These are phyloP conservation scores for Stentor coeruleus DNA, from an alignment of 73 alveolate genomes.

Conservation along the genomic window DNA sequence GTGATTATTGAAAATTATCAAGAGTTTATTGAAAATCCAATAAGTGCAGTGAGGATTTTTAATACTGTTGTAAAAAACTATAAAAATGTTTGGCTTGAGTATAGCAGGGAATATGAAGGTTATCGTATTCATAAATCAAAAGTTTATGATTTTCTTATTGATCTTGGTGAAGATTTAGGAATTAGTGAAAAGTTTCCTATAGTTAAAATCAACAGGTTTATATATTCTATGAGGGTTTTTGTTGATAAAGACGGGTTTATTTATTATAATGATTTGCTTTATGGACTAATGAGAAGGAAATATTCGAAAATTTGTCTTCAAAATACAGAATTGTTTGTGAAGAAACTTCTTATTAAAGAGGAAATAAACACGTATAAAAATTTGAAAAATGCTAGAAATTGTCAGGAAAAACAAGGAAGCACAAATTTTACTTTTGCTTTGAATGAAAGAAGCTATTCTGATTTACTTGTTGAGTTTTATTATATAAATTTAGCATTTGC, in stretches of 20 bases:
- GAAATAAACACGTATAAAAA: constrained; percentile 20
- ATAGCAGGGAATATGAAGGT: constrained; percentile 26
- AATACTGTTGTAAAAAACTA: constrained; percentile 37
- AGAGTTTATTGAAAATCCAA: constrained; percentile 42
- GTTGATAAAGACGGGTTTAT: constrained; percentile 31
- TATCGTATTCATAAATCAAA: constrained; percentile 19
- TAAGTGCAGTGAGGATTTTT: constrained; percentile 46
- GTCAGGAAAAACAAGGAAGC: too few species aligned
- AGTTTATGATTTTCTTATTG: constrained; percentile 18
- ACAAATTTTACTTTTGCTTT: too few species aligned
- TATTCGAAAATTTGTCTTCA: constrained; percentile 13
- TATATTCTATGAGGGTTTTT: constrained; percentile 9
- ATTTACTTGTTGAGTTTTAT: too few species aligned
- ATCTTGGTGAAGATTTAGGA: constrained; percentile 31
- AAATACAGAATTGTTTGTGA: not conserved
- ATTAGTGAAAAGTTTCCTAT: not conserved
- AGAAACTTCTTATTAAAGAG: not conserved
- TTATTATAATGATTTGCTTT: constrained; percentile 39
- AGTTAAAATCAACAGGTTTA: not conserved
- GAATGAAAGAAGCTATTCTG: too few species aligned
- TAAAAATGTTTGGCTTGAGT: constrained; percentile 37
- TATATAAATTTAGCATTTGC: too few species aligned
- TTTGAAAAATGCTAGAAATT: too few species aligned
- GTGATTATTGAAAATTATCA: constrained; percentile 62
- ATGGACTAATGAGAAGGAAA: constrained; percentile 33